phyloP scores from a whole-genome alignment of 1,139 yeast species.

The Lodderomyces margitis region DNA sequence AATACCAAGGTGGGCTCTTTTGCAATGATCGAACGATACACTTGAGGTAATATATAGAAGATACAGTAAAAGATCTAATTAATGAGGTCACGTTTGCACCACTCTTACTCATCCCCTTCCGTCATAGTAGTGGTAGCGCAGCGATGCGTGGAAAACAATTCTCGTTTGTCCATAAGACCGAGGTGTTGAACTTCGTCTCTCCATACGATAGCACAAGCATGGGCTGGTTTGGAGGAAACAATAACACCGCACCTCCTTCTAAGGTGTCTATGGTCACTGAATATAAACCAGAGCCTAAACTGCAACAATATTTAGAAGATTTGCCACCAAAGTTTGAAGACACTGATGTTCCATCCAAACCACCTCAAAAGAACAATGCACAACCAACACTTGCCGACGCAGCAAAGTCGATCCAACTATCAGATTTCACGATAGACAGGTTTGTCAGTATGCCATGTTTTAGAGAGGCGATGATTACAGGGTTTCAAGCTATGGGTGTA shows the following conservation, averaged over 20 bases:
- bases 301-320: slow-evolving; percentile 29
- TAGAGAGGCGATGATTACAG: slow-evolving; percentile 84
- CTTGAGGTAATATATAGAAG: too few species aligned
- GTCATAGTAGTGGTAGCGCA: neutral
- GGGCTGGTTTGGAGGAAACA: slow-evolving; percentile 33
- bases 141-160: neutral
- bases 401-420: slow-evolving; percentile 26
- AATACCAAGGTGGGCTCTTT: too few species aligned
- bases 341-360: slow-evolving; percentile 19
- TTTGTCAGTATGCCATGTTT: slow-evolving; percentile 80
- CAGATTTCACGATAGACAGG: slow-evolving; percentile 57
- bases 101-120: too few species aligned
- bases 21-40: too few species aligned
- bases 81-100: too few species aligned
- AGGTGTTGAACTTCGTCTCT: neutral
- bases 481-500: slow-evolving; percentile 82
- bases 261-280: slow-evolving; percentile 28
- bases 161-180: neutral
- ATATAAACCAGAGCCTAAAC: slow-evolving; percentile 14
- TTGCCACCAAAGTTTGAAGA: slow-evolving; percentile 51
- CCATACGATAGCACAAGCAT: slow-evolving; percentile 12
- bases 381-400: slow-evolving; percentile 32
- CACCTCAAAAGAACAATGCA: slow-evolving; percentile 5
- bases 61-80: too few species aligned
- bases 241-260: slow-evolving; percentile 19